Percentiles rank a stretch among this genome's conserved stretches.
These are phyloP conservation scores for Fusarium brevicatenulatum DNA, from an alignment of 2,329 filamentous ascomycete genomes.

Conservation along the genomic window DNA sequence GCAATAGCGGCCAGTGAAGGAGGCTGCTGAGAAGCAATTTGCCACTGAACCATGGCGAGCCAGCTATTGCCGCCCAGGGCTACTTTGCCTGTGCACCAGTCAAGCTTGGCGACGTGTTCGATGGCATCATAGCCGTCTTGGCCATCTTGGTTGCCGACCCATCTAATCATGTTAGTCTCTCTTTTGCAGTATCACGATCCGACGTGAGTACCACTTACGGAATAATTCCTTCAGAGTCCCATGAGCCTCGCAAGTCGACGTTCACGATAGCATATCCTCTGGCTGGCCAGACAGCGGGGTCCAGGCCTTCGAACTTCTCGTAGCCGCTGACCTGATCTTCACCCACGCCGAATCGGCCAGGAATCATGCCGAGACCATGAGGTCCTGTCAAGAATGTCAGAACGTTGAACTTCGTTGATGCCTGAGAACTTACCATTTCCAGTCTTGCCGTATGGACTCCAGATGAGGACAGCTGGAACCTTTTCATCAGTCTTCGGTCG, in stretches of 20 bases:
- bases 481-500: neutral
- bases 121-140: neutral
- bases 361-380: constrained; percentile 2
- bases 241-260: neutral
- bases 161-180: neutral
- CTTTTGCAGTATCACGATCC: too few species aligned
- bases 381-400: neutral
- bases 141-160: neutral
- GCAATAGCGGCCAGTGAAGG: neutral
- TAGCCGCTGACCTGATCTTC: constrained; percentile 1
- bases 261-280: constrained; percentile 5
- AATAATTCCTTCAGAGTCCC: constrained; percentile 5
- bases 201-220: neutral
- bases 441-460: constrained; percentile 12
- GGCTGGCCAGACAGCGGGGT: constrained; percentile 1
- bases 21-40: neutral
- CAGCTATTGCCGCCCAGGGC: neutral
- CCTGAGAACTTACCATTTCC: neutral
- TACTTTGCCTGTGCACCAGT: neutral
- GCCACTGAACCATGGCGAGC: constrained; percentile 4
- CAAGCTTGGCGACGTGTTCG: neutral
- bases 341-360: constrained; percentile 1
- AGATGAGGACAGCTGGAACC: neutral
- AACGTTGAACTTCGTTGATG: fast-evolving
- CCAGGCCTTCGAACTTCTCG: constrained; percentile 8